phyloP scores from a whole-genome alignment of 345 rosid genomes.

The Salix purpurea region DNA sequence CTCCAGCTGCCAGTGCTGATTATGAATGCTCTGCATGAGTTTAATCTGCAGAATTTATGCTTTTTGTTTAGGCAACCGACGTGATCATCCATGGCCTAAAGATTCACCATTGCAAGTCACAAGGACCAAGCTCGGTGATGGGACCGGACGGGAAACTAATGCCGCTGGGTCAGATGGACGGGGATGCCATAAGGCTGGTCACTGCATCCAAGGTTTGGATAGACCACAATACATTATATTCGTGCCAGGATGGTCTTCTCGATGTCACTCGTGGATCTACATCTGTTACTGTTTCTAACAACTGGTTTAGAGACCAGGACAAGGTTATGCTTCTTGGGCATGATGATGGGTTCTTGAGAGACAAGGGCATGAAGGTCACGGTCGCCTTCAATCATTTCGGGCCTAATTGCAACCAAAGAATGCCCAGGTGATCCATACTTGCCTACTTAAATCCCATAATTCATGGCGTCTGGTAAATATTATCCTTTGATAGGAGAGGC shows the following conservation, averaged over 20 bases:
- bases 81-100: constrained; percentile 69
- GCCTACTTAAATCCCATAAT: too few species aligned
- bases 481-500: too few species aligned
- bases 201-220: constrained; percentile 65
- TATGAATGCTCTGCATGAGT: neutral
- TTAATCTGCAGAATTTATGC: neutral
- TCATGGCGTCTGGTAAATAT: too few species aligned
- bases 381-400: constrained; percentile 73
- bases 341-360: constrained; percentile 55
- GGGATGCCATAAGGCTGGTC: constrained; percentile 64
- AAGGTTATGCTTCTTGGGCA: constrained; percentile 88
- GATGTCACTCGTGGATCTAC: constrained; percentile 67
- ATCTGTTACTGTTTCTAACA: constrained; percentile 34
- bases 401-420: constrained; percentile 78
- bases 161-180: constrained; percentile 50
- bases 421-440: constrained; percentile 50
- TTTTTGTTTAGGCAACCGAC: constrained; percentile 37
- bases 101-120: constrained; percentile 63
- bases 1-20: neutral
- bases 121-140: constrained; percentile 47
- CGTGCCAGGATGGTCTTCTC: constrained; percentile 58
- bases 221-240: constrained; percentile 64
- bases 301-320: constrained; percentile 74
- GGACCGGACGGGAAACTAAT: constrained; percentile 45
- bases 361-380: constrained; percentile 63